These are phyloP conservation scores for Polygonum maritimum DNA, from an alignment of 148 eudicot genomes.

Conservation along the genomic window DNA sequence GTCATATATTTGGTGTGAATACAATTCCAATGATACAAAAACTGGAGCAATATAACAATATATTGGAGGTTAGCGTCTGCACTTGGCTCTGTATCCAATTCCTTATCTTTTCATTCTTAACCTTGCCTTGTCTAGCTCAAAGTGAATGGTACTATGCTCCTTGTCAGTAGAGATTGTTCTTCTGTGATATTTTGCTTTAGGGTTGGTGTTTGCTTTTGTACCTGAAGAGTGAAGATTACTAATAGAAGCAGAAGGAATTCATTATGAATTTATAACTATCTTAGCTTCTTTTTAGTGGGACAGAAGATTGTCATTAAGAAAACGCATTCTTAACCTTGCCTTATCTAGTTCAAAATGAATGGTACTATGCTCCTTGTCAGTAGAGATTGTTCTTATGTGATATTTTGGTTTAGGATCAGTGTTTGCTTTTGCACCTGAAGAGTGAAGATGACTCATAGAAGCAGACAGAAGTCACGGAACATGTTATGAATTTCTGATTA, in stretches of 20 bases:
- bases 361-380: not conserved
- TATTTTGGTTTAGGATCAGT: not conserved
- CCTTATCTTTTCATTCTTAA: not conserved
- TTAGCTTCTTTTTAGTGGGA: not conserved
- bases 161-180: not conserved
- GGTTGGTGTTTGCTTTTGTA: not conserved
- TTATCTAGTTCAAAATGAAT: not conserved
- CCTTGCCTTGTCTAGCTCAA: conserved; percentile 6
- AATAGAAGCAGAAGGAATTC: not conserved
- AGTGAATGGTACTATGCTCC: not conserved
- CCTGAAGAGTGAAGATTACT: not conserved
- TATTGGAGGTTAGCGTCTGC: conserved; percentile 51
- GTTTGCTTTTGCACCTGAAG: not conserved
- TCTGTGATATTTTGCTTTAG: conserved; percentile 1
- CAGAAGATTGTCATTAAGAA: not conserved
- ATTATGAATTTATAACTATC: not conserved
- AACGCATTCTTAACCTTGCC: not conserved
- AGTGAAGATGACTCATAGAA: not conserved
- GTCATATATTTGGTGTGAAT: conserved; percentile 97
- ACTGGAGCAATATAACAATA: conserved; percentile 77
- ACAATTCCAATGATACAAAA: conserved; percentile 79
- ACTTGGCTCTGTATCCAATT: conserved; percentile 5
- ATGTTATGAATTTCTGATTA: not conserved
- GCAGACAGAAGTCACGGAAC: not conserved
- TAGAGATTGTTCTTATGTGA: conserved; percentile 3